A percentile compares a stretch with the other conserved stretches of the same genome.
Evolutionary conservation across 140 eudicot species (phyloP).

Genomic region (Stevia rebaudiana): DNA sequence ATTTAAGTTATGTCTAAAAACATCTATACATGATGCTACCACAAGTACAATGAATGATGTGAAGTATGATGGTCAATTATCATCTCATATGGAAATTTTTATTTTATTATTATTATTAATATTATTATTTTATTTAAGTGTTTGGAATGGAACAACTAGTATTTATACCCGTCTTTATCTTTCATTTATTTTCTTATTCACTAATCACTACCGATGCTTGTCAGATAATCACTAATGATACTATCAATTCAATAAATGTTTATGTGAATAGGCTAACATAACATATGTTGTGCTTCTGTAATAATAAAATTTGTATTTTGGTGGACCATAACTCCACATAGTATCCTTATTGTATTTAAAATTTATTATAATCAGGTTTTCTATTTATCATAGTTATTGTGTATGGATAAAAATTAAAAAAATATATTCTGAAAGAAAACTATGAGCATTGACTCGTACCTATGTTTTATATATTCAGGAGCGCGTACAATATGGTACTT

Average conservation of each 20-base stretch:
- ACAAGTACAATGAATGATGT: too few species aligned
- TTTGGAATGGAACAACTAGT: not conserved
- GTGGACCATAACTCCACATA: not conserved
- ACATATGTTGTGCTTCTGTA: not conserved
- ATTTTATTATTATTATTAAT: too few species aligned
- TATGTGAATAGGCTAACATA: not conserved
- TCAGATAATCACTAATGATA: not conserved
- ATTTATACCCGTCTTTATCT: not conserved
- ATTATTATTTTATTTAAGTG: not conserved
- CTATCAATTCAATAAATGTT: not conserved
- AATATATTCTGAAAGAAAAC: not conserved
- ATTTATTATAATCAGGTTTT: too few species aligned
- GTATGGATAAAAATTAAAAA: not conserved
- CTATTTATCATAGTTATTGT: not conserved
- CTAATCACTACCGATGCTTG: not conserved
- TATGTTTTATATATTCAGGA: constrained; percentile 33
- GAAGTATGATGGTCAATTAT: not conserved
- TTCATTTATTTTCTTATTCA: not conserved
- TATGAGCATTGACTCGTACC: constrained; percentile 1
- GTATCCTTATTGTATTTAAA: not conserved
- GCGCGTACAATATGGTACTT: constrained; percentile 59
- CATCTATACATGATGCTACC: not conserved
- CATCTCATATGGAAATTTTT: not conserved
- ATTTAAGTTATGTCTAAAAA: too few species aligned
- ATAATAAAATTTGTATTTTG: not conserved